Evolutionary conservation across 306 rosid species (phyloP).

Genomic region (Citrullus amarus): DNA sequence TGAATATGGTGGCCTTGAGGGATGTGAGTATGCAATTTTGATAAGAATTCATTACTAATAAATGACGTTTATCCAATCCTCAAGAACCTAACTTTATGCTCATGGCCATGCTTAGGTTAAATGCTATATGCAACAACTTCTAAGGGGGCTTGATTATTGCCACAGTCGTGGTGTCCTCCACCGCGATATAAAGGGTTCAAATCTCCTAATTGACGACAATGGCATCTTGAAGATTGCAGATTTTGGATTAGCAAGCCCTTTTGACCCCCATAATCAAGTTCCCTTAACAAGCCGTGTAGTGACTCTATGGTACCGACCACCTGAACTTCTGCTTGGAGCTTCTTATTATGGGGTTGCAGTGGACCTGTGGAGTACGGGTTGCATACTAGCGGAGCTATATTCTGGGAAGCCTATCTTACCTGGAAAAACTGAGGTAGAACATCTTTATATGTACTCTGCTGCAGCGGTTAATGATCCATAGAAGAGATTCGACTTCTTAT

Average conservation of each 20-base stretch:
- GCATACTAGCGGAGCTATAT: slow-evolving; percentile 87
- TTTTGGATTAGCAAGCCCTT: slow-evolving; percentile 80
- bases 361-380: slow-evolving; percentile 93
- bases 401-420: slow-evolving; percentile 83
- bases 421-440: slow-evolving; percentile 86
- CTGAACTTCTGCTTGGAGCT: slow-evolving; percentile 91
- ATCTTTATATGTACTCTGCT: not conserved
- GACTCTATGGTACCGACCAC: slow-evolving; percentile 96
- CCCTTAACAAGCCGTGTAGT: slow-evolving; percentile 86
- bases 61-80: not conserved
- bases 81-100: slow-evolving; percentile 11
- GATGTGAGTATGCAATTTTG: not conserved
- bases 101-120: slow-evolving; percentile 41
- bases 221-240: slow-evolving; percentile 91
- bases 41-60: not conserved
- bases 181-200: slow-evolving; percentile 97
- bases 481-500: not conserved
- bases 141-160: slow-evolving; percentile 79
- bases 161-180: slow-evolving; percentile 83
- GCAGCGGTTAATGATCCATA: not conserved
- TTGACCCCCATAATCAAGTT: slow-evolving; percentile 50
- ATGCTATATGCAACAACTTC: slow-evolving; percentile 91
- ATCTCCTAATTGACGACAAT: slow-evolving; percentile 68
- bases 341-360: slow-evolving; percentile 82
- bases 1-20: not conserved